Evolutionary conservation across 148 eudicot species (phyloP).

Genomic region (Fagopyrum esculentum): DNA sequence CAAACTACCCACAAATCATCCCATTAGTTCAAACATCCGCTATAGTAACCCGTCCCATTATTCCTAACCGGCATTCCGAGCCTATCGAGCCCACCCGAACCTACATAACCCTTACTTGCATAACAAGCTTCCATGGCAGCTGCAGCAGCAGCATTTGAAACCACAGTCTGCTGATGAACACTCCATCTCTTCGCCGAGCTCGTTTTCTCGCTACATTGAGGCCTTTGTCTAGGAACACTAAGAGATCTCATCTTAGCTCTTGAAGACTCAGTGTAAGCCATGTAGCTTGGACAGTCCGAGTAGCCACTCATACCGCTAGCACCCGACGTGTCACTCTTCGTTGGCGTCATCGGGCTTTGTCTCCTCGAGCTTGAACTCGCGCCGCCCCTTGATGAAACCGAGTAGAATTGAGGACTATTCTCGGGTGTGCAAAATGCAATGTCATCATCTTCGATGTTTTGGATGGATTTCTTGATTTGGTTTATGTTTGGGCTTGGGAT

Average conservation of each 20-base stretch:
- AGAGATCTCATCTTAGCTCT: slow-evolving; percentile 69
- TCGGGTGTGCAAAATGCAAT: slow-evolving; percentile 43
- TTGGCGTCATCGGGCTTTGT: slow-evolving; percentile 34
- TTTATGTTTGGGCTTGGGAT: slow-evolving; percentile 47
- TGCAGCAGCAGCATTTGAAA: neutral
- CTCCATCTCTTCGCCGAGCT: slow-evolving; percentile 39
- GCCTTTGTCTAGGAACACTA: slow-evolving; percentile 80
- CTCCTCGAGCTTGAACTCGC: slow-evolving; percentile 30
- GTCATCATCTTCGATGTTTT: slow-evolving; percentile 34
- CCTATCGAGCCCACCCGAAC: slow-evolving; percentile 67
- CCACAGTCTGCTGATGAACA: slow-evolving; percentile 25
- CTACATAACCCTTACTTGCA: slow-evolving; percentile 54
- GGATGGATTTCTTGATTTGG: slow-evolving; percentile 18
- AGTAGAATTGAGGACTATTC: slow-evolving; percentile 33
- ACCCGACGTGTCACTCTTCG: slow-evolving; percentile 52
- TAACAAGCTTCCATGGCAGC: slow-evolving; percentile 24
- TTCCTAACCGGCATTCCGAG: slow-evolving; percentile 55
- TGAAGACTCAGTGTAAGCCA: slow-evolving; percentile 79
- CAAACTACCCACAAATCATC: neutral
- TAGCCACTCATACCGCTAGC: slow-evolving; percentile 59
- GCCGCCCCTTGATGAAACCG: slow-evolving; percentile 22
- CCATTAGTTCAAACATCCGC: slow-evolving; percentile 32
- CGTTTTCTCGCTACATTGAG: slow-evolving; percentile 29
- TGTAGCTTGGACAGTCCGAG: slow-evolving; percentile 78
- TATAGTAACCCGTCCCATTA: slow-evolving; percentile 38